A percentile compares a stretch with the other conserved stretches of the same genome.
phyloP scores from a whole-genome alignment of 129 eudicot species.

The Oenanthe sinensis region DNA sequence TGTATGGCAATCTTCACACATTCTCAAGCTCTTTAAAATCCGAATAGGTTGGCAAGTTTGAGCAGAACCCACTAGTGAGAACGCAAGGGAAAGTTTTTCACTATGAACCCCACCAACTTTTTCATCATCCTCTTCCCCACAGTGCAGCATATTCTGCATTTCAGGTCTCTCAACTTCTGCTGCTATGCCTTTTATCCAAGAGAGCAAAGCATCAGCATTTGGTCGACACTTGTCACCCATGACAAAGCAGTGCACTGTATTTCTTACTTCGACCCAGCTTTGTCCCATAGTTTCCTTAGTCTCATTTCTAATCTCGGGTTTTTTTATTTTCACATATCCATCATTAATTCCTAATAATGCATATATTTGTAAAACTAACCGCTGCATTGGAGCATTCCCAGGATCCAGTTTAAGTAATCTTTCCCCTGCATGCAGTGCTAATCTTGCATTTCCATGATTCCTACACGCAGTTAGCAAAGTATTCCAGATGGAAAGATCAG shows the following conservation, averaged over 20 bases:
- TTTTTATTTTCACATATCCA: constrained; percentile 14
- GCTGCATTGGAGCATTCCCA: constrained; percentile 15
- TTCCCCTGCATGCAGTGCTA: constrained; percentile 41
- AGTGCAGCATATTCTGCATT: constrained; percentile 6
- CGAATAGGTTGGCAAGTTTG: constrained; percentile 21
- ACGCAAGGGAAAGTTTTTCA: constrained; percentile 52
- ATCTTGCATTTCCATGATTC: constrained; percentile 29
- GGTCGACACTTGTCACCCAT: constrained; percentile 23
- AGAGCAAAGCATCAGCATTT: constrained; percentile 13
- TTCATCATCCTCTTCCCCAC: constrained; percentile 46
- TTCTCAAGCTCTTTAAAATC: constrained; percentile 43
- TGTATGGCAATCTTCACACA: constrained; percentile 46
- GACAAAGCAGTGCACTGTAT: constrained; percentile 36
- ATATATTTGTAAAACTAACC: constrained; percentile 26
- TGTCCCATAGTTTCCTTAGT: constrained; percentile 15
- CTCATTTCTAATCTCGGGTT: constrained; percentile 13
- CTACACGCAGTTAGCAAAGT: constrained; percentile 43
- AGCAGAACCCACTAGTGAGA: constrained; percentile 25
- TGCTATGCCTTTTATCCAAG: constrained; percentile 29
- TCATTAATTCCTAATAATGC: constrained; percentile 20
- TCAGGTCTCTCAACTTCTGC: constrained; percentile 9
- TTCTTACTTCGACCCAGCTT: constrained; percentile 40
- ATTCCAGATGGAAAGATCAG: constrained; percentile 37
- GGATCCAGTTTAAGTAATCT: constrained; percentile 43
- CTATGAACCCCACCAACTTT: constrained; percentile 38